Percentiles rank a stretch among this genome's conserved stretches.
These are phyloP conservation scores for Sordaria brevicollis DNA, from an alignment of 495 filamentous ascomycete species.

Conservation along the genomic window DNA sequence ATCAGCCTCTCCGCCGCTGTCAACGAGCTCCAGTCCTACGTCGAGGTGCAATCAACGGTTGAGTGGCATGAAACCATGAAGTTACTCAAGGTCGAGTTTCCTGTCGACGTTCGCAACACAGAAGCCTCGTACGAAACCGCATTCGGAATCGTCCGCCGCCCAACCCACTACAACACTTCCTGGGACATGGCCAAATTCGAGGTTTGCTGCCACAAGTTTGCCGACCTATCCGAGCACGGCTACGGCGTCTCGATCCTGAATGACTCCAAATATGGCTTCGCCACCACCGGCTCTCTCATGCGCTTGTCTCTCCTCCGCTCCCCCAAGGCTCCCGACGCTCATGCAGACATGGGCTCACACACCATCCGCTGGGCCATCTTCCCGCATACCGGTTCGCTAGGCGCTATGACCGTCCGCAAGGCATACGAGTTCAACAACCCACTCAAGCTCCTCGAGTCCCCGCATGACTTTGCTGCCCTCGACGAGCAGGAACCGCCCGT, in stretches of 20 bases:
- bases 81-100: slow-evolving; percentile 98
- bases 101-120: slow-evolving; percentile 81
- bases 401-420: slow-evolving; percentile 64
- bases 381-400: slow-evolving; percentile 65
- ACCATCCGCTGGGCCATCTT: slow-evolving; percentile 84
- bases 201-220: slow-evolving; percentile 95
- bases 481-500: slow-evolving; percentile 36
- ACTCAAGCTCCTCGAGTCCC: slow-evolving; percentile 39
- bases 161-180: slow-evolving; percentile 91
- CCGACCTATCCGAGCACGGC: slow-evolving; percentile 84
- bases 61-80: slow-evolving; percentile 95
- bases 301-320: slow-evolving; percentile 78
- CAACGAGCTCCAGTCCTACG: slow-evolving; percentile 51
- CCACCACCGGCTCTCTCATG: slow-evolving; percentile 85
- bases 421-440: slow-evolving; percentile 88
- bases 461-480: slow-evolving; percentile 20
- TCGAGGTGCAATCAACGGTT: slow-evolving; percentile 74
- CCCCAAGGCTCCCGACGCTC: slow-evolving; percentile 91
- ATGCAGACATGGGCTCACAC: slow-evolving; percentile 94
- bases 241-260: slow-evolving; percentile 94
- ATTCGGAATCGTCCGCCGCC: slow-evolving; percentile 76
- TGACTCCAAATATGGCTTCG: slow-evolving; percentile 95
- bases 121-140: slow-evolving; percentile 95
- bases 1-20: slow-evolving; percentile 65
- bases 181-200: slow-evolving; percentile 99